These are phyloP conservation scores for Westerdykella ornata DNA, from an alignment of 2,329 filamentous ascomycete species.

Conservation along the genomic window DNA sequence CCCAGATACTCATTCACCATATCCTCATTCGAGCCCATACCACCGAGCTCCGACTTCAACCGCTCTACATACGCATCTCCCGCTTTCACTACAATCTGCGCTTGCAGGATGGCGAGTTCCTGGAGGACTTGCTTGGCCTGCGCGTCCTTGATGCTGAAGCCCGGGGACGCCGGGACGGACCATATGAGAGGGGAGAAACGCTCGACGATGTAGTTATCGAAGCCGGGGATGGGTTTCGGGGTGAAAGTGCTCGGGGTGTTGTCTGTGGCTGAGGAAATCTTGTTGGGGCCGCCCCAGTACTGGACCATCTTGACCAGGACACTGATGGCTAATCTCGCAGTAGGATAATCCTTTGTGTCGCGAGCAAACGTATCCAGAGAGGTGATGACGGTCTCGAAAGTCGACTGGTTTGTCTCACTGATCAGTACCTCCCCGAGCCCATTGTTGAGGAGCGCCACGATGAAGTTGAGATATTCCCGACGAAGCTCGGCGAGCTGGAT, in stretches of 20 bases:
- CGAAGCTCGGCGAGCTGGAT: constrained; percentile 89
- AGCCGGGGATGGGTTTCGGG: constrained; percentile 64
- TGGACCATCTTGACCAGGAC: constrained; percentile 76
- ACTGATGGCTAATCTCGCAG: constrained; percentile 69
- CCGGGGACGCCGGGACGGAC: constrained; percentile 72
- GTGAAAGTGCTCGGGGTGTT: constrained; percentile 39
- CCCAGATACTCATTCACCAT: constrained; percentile 59
- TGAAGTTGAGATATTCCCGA: constrained; percentile 89
- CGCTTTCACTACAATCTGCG: constrained; percentile 84
- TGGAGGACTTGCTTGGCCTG: constrained; percentile 81
- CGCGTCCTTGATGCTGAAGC: constrained; percentile 79
- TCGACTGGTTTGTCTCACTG: constrained; percentile 80
- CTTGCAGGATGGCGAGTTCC: constrained; percentile 81
- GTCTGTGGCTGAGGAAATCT: constrained; percentile 34
- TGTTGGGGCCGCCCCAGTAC: constrained; percentile 84
- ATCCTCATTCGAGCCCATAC: constrained; percentile 59
- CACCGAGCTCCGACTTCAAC: constrained; percentile 59
- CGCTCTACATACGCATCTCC: constrained; percentile 72
- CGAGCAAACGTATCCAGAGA: constrained; percentile 80
- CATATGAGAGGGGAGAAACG: constrained; percentile 85
- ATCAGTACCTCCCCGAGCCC: constrained; percentile 83
- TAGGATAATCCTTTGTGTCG: constrained; percentile 62
- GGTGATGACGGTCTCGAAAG: constrained; percentile 79
- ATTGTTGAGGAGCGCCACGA: constrained; percentile 84
- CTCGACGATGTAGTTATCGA: constrained; percentile 83